Conservation (phyloP, 2,329 filamentous ascomycete genomes). For the Aureobasidium sp. region DNA sequence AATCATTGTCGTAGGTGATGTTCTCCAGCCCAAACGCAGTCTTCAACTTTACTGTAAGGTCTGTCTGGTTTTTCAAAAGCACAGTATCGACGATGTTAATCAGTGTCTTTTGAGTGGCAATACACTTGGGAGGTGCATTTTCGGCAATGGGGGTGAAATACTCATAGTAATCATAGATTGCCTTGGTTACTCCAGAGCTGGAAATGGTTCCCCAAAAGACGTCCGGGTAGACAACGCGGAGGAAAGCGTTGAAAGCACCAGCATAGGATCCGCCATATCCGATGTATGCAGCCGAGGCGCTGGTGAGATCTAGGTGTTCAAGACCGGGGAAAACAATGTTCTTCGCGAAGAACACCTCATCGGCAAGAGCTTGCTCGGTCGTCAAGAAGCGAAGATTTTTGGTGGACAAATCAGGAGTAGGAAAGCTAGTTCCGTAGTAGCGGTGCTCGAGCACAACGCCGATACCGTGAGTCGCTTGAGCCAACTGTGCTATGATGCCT, state of each 20-base stretch:
- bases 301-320: slow-evolving; percentile 59
- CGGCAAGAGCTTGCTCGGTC: slow-evolving; percentile 75
- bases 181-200: slow-evolving; percentile 70
- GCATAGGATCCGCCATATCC: slow-evolving; percentile 81
- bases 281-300: slow-evolving; percentile 62
- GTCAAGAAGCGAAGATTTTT: slow-evolving; percentile 73
- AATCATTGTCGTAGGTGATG: slow-evolving; percentile 31
- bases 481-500: slow-evolving; percentile 66
- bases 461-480: slow-evolving; percentile 63
- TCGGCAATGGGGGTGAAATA: slow-evolving; percentile 54
- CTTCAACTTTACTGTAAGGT: slow-evolving; percentile 44
- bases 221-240: slow-evolving; percentile 70
- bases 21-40: slow-evolving; percentile 45
- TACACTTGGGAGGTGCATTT: slow-evolving; percentile 55
- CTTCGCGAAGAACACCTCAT: slow-evolving; percentile 72
- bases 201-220: slow-evolving; percentile 73
- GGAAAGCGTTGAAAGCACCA: slow-evolving; percentile 69
- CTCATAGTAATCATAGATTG: slow-evolving; percentile 69
- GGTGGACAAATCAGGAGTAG: slow-evolving; percentile 57
- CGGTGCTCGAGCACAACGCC: slow-evolving; percentile 79
- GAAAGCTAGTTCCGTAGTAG: slow-evolving; percentile 75
- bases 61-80: slow-evolving; percentile 40
- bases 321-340: slow-evolving; percentile 65
- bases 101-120: slow-evolving; percentile 56
- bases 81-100: slow-evolving; percentile 55